Evolutionary conservation across 2,329 filamentous ascomycete genomes (phyloP).

Genomic region (Exophiala sp.): DNA sequence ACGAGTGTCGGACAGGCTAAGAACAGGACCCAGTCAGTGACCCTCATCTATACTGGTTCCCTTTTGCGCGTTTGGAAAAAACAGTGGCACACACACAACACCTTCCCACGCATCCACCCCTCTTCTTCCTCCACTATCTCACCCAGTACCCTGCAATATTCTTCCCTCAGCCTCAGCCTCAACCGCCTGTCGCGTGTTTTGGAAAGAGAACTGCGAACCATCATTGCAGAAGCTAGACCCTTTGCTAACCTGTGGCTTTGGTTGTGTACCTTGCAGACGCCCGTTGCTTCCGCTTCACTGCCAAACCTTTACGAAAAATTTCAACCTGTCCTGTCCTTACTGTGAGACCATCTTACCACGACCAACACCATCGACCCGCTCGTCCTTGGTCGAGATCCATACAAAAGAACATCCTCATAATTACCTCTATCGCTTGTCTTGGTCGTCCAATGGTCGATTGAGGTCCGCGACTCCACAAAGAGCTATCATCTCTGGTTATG

Average conservation of each 20-base stretch:
- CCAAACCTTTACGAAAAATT: slow-evolving; percentile 10
- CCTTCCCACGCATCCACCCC: slow-evolving; percentile 20
- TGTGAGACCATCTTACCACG: slow-evolving; percentile 4
- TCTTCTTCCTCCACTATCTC: slow-evolving; percentile 22
- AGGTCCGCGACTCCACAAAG: slow-evolving; percentile 18
- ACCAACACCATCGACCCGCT: slow-evolving; percentile 6
- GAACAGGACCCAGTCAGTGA: slow-evolving; percentile 19
- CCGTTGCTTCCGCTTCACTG: not conserved
- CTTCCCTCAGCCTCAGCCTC: slow-evolving; percentile 15
- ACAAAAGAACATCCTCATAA: slow-evolving; percentile 1
- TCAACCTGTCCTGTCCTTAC: slow-evolving; percentile 22
- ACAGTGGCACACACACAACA: not conserved
- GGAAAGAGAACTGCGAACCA: not conserved
- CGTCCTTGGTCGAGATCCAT: slow-evolving; percentile 8
- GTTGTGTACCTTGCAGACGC: slow-evolving; percentile 20
- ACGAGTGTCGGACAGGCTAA: slow-evolving; percentile 23
- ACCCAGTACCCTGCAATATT: slow-evolving; percentile 16
- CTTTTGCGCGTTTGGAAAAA: slow-evolving; percentile 18
- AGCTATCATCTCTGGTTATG: slow-evolving; percentile 25
- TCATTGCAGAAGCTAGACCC: slow-evolving; percentile 6
- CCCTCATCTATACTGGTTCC: slow-evolving; percentile 25
- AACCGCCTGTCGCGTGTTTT: slow-evolving; percentile 20
- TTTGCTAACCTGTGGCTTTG: slow-evolving; percentile 18
- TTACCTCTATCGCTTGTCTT: slow-evolving; percentile 2
- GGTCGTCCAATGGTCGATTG: slow-evolving; percentile 24